Percentiles rank a stretch among this genome's conserved stretches.
Evolutionary conservation across 257 asterid genomes (phyloP).

Genomic region (Dorcoceras hygrometricum): DNA sequence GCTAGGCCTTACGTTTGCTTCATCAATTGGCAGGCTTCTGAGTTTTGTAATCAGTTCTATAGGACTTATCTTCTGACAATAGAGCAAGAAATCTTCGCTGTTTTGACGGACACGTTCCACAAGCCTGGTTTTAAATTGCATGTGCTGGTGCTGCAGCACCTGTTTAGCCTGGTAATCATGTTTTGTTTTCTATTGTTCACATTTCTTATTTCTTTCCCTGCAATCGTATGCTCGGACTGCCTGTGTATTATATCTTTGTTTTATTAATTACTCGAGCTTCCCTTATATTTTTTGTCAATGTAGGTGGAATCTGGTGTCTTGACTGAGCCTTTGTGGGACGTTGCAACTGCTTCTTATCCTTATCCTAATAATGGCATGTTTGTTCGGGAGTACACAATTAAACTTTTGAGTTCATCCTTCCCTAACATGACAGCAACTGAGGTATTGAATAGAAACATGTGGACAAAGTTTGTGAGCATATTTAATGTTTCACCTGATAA

Average conservation of each 20-base stretch:
- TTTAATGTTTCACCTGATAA: not conserved
- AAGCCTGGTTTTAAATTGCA: conserved; percentile 98
- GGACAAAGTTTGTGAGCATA: conserved; percentile 5
- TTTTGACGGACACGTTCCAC: conserved; percentile 88
- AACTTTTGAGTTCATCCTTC: conserved; percentile 82
- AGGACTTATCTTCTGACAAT: conserved; percentile 73
- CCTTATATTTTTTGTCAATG: conserved; percentile 20
- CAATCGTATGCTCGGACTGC: not conserved
- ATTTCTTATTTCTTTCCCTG: not conserved
- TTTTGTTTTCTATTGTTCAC: not conserved
- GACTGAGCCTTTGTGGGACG: conserved; percentile 95
- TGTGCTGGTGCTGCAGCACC: conserved; percentile 77
- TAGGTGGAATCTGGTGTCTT: conserved; percentile 72
- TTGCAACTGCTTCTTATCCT: conserved; percentile 56
- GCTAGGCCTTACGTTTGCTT: conserved; percentile 26
- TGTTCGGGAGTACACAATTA: conserved; percentile 82
- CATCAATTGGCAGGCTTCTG: conserved; percentile 57
- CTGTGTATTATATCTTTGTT: not conserved
- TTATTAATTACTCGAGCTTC: conserved; percentile 1
- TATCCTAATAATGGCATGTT: conserved; percentile 71
- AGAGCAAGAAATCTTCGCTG: conserved; percentile 96
- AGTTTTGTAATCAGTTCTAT: conserved; percentile 85
- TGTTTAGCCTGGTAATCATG: conserved; percentile 73
- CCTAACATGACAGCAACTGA: conserved; percentile 92
- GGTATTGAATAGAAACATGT: conserved; percentile 39